Conservation (phyloP, 169 alveolate genomes). For the Cryptosporidium felis region DNA sequence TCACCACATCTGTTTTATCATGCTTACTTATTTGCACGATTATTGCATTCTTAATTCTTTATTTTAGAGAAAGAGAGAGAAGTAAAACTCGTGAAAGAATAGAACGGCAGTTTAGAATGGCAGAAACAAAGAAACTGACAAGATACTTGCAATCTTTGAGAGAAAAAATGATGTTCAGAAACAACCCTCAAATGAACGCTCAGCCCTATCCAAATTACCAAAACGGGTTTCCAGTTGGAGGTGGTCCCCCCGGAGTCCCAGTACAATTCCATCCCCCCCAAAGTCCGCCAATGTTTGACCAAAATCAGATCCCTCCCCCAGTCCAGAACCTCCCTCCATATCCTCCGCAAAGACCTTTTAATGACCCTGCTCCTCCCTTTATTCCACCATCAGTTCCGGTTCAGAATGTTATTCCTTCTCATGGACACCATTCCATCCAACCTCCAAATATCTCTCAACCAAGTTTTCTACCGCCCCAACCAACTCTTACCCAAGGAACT, state of each 20-base stretch:
- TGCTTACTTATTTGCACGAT: conserved; percentile 10
- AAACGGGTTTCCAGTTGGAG: conserved; percentile 3
- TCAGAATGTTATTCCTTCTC: not conserved
- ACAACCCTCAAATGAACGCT: not conserved
- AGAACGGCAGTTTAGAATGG: conserved; percentile 65
- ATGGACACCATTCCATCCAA: too few species aligned
- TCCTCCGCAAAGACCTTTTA: not conserved
- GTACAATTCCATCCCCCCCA: conserved; percentile 20
- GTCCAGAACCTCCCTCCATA: too few species aligned
- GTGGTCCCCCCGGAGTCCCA: not conserved
- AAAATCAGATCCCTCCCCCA: too few species aligned
- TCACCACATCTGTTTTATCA: conserved; percentile 24
- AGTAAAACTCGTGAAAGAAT: conserved; percentile 63
- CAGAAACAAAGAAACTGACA: conserved; percentile 42
- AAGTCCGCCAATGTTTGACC: too few species aligned
- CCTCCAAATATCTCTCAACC: conserved; percentile 11
- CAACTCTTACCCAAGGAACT: conserved; percentile 54
- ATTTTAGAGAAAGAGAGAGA: conserved; percentile 56
- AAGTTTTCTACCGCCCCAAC: not conserved
- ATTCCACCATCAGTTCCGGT: not conserved
- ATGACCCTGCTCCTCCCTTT: conserved; percentile 22
- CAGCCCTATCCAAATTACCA: conserved; percentile 18
- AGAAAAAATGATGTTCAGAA: conserved; percentile 63
- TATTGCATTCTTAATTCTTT: conserved; percentile 38
- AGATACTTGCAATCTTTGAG: conserved; percentile 40